Conservation (phyloP, 1,139 yeast genomes). For the Suhomyces atakaporum region DNA sequence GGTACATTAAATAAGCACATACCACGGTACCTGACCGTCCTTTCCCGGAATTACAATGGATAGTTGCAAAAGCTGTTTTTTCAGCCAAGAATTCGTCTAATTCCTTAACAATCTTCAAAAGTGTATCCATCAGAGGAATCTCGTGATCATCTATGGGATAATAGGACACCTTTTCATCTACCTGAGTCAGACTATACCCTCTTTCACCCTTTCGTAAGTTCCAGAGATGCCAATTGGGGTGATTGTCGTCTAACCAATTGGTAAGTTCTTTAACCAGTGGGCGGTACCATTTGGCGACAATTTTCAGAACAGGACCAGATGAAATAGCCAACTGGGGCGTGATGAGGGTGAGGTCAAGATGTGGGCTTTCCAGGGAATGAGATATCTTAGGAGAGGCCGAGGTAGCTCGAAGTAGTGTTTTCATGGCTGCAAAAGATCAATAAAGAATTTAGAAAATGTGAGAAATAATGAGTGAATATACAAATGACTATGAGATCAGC, state of each 20-base stretch:
- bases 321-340: conserved; percentile 64
- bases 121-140: conserved; percentile 62
- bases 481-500: too few species aligned
- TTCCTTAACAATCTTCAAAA: conserved; percentile 46
- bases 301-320: conserved; percentile 65
- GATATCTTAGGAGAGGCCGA: conserved; percentile 31
- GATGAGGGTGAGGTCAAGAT: conserved; percentile 65
- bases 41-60: conserved; percentile 92
- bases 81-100: conserved; percentile 46
- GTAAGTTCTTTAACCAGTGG: conserved; percentile 56
- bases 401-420: conserved; percentile 18
- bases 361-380: conserved; percentile 20
- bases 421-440: conserved; percentile 13
- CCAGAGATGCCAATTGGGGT: conserved; percentile 66
- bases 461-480: too few species aligned
- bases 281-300: conserved; percentile 51
- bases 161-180: conserved; percentile 31
- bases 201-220: conserved; percentile 53
- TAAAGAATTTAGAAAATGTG: too few species aligned
- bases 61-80: conserved; percentile 51
- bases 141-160: conserved; percentile 76
- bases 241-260: conserved; percentile 53
- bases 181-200: conserved; percentile 50
- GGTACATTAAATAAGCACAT: conserved; percentile 66
- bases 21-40: conserved; percentile 84